Conservation (phyloP, 1,284 basidiomycete species). For the Austroboletus novae-zelandiae region DNA sequence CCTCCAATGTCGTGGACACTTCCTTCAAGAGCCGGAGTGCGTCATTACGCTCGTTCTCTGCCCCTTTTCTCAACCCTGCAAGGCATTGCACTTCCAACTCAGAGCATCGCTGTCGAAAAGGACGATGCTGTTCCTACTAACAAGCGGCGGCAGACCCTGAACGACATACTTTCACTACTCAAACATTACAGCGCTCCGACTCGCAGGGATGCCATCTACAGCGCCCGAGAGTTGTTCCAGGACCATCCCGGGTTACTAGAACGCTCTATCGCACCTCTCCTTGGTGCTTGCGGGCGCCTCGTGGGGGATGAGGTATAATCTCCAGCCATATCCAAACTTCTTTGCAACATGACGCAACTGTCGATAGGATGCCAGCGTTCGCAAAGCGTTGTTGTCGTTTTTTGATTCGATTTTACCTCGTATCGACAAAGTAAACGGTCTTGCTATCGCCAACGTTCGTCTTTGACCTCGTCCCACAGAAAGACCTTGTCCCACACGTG, state of each 20-base stretch:
- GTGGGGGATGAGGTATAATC: constrained; percentile 78
- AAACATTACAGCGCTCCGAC: constrained; percentile 82
- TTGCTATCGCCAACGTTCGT: background rate
- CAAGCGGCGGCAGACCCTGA: constrained; percentile 71
- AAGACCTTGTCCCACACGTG: constrained; percentile 68
- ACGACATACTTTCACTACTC: constrained; percentile 76
- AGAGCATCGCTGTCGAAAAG: constrained; percentile 66
- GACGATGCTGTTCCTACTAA: constrained; percentile 64
- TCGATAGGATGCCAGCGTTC: constrained; percentile 59
- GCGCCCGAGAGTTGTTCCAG: constrained; percentile 78
- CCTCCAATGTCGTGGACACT: constrained; percentile 89
- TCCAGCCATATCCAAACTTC: background rate
- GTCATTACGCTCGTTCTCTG: constrained; percentile 14
- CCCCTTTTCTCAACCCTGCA: constrained; percentile 11
- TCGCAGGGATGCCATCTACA: constrained; percentile 80
- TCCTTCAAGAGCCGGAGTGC: constrained; percentile 92
- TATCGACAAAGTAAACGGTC: constrained; percentile 53
- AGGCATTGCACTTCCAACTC: constrained; percentile 90
- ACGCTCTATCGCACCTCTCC: constrained; percentile 58
- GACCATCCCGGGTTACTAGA: constrained; percentile 59
- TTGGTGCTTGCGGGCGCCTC: constrained; percentile 68
- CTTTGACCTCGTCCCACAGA: constrained; percentile 39
- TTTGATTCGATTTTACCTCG: constrained; percentile 73
- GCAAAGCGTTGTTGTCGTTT: constrained; percentile 58
- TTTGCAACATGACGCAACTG: background rate